Conservation (phyloP, 371 early-diverging fungal species). For the Apophysomyces variabilis region DNA sequence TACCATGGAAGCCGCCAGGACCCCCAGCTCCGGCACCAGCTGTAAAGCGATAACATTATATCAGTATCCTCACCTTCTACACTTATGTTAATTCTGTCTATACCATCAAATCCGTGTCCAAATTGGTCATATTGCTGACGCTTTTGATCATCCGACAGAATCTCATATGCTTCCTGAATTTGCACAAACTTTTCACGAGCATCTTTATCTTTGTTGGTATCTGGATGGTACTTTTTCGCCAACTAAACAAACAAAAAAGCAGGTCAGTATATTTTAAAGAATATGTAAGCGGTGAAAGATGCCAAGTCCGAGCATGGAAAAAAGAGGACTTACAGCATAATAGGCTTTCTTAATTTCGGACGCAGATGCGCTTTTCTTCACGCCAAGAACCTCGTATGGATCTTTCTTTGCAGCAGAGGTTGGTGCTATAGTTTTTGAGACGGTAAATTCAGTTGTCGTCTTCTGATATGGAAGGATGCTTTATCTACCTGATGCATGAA, state of each 20-base stretch:
- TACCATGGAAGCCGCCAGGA: conserved; percentile 63
- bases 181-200: conserved; percentile 95
- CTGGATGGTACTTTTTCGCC: conserved; percentile 96
- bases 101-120: conserved; percentile 71
- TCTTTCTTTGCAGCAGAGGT: conserved; percentile 59
- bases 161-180: conserved; percentile 96
- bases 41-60: background rate
- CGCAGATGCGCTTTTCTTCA: conserved; percentile 74
- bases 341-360: conserved; percentile 95
- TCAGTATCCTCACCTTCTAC: background rate
- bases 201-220: conserved; percentile 88
- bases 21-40: conserved; percentile 42
- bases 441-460: background rate
- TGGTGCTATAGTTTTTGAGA: conserved; percentile 16
- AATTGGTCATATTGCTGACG: conserved; percentile 90
- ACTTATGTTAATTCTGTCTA: background rate
- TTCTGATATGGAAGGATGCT: background rate
- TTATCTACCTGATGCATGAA: conserved; percentile 37
- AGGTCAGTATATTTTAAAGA: background rate
- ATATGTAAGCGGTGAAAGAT: too few relatives aligned
- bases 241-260: conserved; percentile 46
- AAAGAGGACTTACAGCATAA: conserved; percentile 64
- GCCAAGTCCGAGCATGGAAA: too few relatives aligned
- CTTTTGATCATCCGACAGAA: conserved; percentile 90
- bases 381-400: conserved; percentile 84